A percentile compares a stretch with the other conserved stretches of the same genome.
These are phyloP conservation scores for Metroxylon sagu DNA, from an alignment of 176 grass and related monocot genomes.

Conservation along the genomic window DNA sequence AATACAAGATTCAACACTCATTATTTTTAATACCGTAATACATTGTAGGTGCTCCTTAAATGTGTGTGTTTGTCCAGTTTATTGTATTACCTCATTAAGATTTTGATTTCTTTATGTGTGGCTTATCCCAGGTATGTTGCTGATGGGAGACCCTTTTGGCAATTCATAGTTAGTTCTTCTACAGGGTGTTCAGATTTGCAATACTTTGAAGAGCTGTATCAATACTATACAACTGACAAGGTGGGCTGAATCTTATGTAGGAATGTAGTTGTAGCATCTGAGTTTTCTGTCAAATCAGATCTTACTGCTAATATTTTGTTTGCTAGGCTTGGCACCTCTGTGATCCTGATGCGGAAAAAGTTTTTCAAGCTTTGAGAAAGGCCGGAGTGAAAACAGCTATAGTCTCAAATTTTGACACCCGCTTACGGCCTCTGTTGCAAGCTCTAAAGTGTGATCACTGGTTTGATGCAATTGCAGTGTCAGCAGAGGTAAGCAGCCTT, in stretches of 20 bases:
- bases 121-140: slow-evolving; percentile 65
- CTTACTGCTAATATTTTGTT: slow-evolving; percentile 27
- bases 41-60: no score
- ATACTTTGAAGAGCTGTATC: slow-evolving; percentile 95
- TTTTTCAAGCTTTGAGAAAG: slow-evolving; percentile 66
- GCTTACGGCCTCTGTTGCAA: slow-evolving; percentile 69
- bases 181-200: slow-evolving; percentile 80
- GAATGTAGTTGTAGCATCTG: background rate
- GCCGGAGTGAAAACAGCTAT: slow-evolving; percentile 89
- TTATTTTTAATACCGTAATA: no score
- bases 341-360: slow-evolving; percentile 66
- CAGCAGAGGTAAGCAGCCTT: slow-evolving; percentile 51
- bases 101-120: slow-evolving; percentile 7
- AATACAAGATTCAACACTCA: no score
- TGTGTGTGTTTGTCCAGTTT: background rate
- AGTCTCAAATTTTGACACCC: slow-evolving; percentile 95
- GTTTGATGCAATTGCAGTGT: slow-evolving; percentile 91
- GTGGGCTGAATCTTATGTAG: slow-evolving; percentile 22
- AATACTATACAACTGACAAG: slow-evolving; percentile 89
- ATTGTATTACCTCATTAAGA: background rate
- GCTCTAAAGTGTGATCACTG: slow-evolving; percentile 77
- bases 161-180: slow-evolving; percentile 79
- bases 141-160: slow-evolving; percentile 93
- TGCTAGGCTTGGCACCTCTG: slow-evolving; percentile 76
- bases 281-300: slow-evolving; percentile 6